Percentiles rank a stretch among this genome's conserved stretches.
These are phyloP conservation scores for Podaxis sp. DNA, from an alignment of 768 basidiomycete species.

Conservation along the genomic window DNA sequence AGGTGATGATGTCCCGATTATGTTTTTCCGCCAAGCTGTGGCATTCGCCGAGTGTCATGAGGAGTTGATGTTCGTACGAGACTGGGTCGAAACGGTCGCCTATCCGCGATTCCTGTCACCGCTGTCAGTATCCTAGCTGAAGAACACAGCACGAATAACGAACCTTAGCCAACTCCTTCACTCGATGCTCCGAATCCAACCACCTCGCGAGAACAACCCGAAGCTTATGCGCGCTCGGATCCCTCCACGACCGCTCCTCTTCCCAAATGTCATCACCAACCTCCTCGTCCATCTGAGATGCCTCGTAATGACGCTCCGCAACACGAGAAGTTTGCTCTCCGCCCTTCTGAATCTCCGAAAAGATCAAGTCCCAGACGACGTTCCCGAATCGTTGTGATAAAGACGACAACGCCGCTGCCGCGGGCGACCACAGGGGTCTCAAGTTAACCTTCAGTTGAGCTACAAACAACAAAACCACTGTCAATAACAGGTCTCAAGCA, in stretches of 20 bases:
- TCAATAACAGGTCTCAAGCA: background rate
- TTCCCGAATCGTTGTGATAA: constrained; percentile 58
- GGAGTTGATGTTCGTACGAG: constrained; percentile 81
- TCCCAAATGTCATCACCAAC: constrained; percentile 48
- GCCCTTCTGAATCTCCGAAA: constrained; percentile 49
- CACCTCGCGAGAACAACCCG: constrained; percentile 48
- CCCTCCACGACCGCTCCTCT: constrained; percentile 76
- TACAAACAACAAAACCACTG: constrained; percentile 22
- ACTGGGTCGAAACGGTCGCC: constrained; percentile 65
- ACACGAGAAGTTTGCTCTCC: constrained; percentile 3
- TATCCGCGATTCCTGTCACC: constrained; percentile 25
- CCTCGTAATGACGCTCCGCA: constrained; percentile 5
- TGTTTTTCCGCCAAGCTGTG: constrained; percentile 80
- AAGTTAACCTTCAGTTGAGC: constrained; percentile 94
- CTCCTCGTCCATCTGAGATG: background rate
- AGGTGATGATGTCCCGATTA: constrained; percentile 81
- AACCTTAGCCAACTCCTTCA: constrained; percentile 33
- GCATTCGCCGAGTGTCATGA: constrained; percentile 66
- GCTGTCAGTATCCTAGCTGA: background rate
- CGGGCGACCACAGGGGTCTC: constrained; percentile 85
- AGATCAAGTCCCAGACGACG: constrained; percentile 69
- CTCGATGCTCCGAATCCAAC: constrained; percentile 33
- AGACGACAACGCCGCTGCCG: constrained; percentile 63
- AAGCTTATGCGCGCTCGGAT: constrained; percentile 67
- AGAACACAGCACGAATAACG: background rate